Evolutionary conservation across 805 yeast species (phyloP).

Genomic region (Alloascoidea africana): DNA sequence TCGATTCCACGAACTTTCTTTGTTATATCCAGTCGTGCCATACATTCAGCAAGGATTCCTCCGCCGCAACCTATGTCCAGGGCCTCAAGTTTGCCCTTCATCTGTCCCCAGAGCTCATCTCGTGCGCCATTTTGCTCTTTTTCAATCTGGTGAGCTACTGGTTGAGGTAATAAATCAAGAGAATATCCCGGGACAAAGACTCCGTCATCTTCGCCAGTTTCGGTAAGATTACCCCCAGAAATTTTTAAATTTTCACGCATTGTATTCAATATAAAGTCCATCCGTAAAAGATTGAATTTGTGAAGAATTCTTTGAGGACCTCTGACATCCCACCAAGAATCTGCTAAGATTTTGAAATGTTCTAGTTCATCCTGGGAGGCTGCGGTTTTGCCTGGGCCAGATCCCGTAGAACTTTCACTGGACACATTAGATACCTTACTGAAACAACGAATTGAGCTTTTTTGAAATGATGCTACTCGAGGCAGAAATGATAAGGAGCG

Average conservation of each 20-base stretch:
- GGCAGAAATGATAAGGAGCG: too few relatives aligned
- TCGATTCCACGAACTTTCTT: slow-evolving; percentile 68
- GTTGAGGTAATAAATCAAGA: slow-evolving; percentile 45
- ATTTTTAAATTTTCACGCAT: slow-evolving; percentile 22
- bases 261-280: slow-evolving; percentile 70
- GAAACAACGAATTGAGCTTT: too few relatives aligned
- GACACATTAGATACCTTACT: too few relatives aligned
- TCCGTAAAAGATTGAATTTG: slow-evolving; percentile 79
- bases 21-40: slow-evolving; percentile 62
- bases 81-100: slow-evolving; percentile 28
- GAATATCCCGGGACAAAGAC: slow-evolving; percentile 71
- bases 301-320: slow-evolving; percentile 92
- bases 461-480: too few relatives aligned
- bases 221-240: slow-evolving; percentile 2
- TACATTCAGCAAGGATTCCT: slow-evolving; percentile 79
- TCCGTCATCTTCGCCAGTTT: slow-evolving; percentile 22
- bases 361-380: slow-evolving; percentile 49
- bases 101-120: slow-evolving; percentile 18
- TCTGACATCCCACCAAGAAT: slow-evolving; percentile 95
- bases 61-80: slow-evolving; percentile 98
- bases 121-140: slow-evolving; percentile 34
- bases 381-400: slow-evolving; percentile 15
- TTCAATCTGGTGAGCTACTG: slow-evolving; percentile 30
- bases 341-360: slow-evolving; percentile 78
- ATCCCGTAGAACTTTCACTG: neutral